Base-by-base conservation (phyloP, 2,329 filamentous ascomycete genomes). In the Cadophora sp. region DNA sequence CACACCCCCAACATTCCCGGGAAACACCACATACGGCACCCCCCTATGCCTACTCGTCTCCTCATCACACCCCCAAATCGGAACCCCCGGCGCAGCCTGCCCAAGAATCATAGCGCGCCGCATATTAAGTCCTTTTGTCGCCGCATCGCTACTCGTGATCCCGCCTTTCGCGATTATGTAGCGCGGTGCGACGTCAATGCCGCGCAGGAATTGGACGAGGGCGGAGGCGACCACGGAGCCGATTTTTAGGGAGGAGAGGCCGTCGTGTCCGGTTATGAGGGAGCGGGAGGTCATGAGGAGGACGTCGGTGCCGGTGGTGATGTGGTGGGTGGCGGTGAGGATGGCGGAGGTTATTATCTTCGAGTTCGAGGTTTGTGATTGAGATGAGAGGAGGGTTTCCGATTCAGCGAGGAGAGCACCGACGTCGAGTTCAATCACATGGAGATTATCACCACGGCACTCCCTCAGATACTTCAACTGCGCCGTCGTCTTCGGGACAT, bases 101-200 rank as follows among this genome's bases (percentile, higher is more conserved):
- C 87, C 86, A 0, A 87, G 78, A 48, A 89, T 82, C 69, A 79
- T 81, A 4, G 86, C 86, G 31, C 82, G 79, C 74, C 84, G 85
- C 77, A 89, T 84, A 19, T 78, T 79, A 14, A 89, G 72, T 0
- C 84, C 85, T 63, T 88, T 87, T 0, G 84, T 87, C 0, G 86
- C 86, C 72, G 85, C 84, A 62, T 89, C 86, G 0, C 85, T 87
- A 0, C 83, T 86, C 0, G 87, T 89, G 53, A 89, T 89, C 11
- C 86, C 86, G 0, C 87, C 86, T 76, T 84, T 89, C 0, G 86
- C 85, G 73, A 89, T 86, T 2, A 89, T 77, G 72, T 88, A 89
- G 56, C 85, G 77, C 1, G 86, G 86, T 37, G 82, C 80, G 8
- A 82, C 79, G 14, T 83, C 77, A 9, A 88, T 77, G 0, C 76